Evolutionary conservation across 805 yeast genomes (phyloP), one percentile per base, ranked within the genome.

Genomic region (Barnettozyma populi): DNA sequence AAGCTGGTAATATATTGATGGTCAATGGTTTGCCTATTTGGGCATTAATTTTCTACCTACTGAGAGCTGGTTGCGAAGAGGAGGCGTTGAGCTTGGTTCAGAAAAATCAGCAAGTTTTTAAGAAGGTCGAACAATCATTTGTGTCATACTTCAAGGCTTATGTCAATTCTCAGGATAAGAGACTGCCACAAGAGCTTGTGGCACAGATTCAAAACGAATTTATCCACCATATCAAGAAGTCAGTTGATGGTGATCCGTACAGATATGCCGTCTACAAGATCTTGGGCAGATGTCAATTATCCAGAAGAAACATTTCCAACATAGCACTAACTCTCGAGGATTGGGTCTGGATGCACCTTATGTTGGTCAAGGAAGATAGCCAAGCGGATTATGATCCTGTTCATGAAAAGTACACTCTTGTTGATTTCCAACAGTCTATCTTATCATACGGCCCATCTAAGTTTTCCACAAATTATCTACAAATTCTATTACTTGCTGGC

Each of bases 281-380:
- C 23, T 76, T 92, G 49, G 98, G 98, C n/a, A 84, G 94, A 64
- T 89, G 97, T 65, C 79, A 76, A 45, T 61, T 84, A 60, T 71
- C 85, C 42, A 74, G 82, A 65, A 80, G 81, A 65, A 70, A 78
- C 52, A 69, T 90, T 57, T 80, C 95, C 34, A 71, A 78, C 35
- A 78, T 92, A 27, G 77, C 85, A 35, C 67, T 81, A 34, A 86
- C 95, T 49, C 79, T 90, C 42, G 98, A 92, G 65, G 98, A 92
- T 68, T 92, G 98, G 98, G 65, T 92, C 43, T 92, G 99, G 99
- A 79, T 86, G 62, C 97, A 94, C 66, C 74, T 94, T 48, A 75
- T 81, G 66, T 73, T 92, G 25, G 79, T 86, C 14, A 78, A 82
- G 47, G 92, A 87, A 57, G 76, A 71, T 41, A 61, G 56, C 35